Base-by-base conservation (phyloP, 805 yeast genomes). In the Kluyveromyces dobzhanskii region DNA sequence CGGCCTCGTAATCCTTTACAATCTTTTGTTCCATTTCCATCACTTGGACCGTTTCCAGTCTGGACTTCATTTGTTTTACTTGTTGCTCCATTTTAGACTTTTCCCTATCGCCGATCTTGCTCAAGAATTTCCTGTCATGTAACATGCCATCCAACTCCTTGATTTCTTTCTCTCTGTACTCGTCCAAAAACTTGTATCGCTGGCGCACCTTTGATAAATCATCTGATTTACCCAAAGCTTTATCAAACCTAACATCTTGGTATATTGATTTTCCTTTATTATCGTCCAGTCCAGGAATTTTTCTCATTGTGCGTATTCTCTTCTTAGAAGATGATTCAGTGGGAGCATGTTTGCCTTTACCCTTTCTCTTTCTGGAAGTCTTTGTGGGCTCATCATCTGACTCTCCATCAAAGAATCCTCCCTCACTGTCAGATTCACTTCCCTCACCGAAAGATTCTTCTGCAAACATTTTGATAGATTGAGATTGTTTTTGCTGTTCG, bases 231-330 rank as follows among this genome's bases (percentile, higher is more conserved):
- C 97, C 97, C 46, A 77, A 76, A 0, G 95, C 87, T 3, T 90
- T 73, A 59, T 92, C 96, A 57, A 92, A 92, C 49, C 98, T 70
- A 25, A 94, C 80, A 64, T 92, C 98, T 35, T 75, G 71, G 56
- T 82, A 80, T 21, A 80, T 61, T 12, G 53, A 42, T 27, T 54
- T 51, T 37, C 59, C 50, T 40, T 62, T 56, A 47, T 59, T 66
- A 17, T 65, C 62, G 35, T 66, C 68, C 33, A 82, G 55, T 0
- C 90, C 92, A 2, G 84, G 90, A 10, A 88, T 78, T 32, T 79
- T 77, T 47, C 97, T 70, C 27, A 85, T 67, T 46, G 69, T 67
- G 0, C 85, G 66, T 0, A 82, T 94, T 13, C 79, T 81, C 46
- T 64, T 72, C 58, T 82, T 86, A 0, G 94, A 66, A 5, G 92